Conservation (phyloP, 169 alveolate species). For the Amoebophrya sp. region DNA sequence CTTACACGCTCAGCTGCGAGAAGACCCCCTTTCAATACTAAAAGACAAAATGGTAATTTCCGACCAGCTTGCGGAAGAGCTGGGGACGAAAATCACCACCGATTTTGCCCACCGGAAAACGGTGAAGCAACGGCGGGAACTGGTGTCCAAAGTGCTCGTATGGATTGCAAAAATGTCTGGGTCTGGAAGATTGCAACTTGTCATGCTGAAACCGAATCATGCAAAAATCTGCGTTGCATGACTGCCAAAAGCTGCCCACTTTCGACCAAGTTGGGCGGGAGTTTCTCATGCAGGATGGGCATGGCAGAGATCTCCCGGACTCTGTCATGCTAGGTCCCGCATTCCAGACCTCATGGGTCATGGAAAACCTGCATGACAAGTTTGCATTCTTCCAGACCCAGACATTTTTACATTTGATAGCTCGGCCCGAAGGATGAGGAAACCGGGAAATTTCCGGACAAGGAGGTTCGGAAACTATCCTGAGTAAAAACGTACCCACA, state of each 20-base stretch:
- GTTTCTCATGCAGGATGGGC: background rate
- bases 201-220: background rate
- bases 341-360: too few relatives aligned
- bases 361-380: too few relatives aligned
- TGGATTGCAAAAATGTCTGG: background rate
- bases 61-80: constrained; percentile 1
- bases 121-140: background rate
- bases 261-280: background rate
- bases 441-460: too few relatives aligned
- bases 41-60: background rate
- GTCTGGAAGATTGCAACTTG: background rate
- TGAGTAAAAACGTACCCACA: too few relatives aligned
- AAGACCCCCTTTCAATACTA: too few relatives aligned
- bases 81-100: background rate
- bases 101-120: background rate
- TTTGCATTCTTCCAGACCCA: too few relatives aligned
- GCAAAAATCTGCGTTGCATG: background rate
- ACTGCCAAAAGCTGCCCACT: background rate
- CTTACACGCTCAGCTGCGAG: too few relatives aligned
- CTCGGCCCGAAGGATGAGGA: too few relatives aligned
- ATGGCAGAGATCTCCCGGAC: too few relatives aligned
- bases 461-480: too few relatives aligned
- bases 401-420: too few relatives aligned
- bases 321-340: too few relatives aligned
- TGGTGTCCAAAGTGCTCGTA: background rate